Evolutionary conservation across 139 green algal species (phyloP), one percentile per base, ranked within the genome.

Genomic region (Chlorella sorokiniana): DNA sequence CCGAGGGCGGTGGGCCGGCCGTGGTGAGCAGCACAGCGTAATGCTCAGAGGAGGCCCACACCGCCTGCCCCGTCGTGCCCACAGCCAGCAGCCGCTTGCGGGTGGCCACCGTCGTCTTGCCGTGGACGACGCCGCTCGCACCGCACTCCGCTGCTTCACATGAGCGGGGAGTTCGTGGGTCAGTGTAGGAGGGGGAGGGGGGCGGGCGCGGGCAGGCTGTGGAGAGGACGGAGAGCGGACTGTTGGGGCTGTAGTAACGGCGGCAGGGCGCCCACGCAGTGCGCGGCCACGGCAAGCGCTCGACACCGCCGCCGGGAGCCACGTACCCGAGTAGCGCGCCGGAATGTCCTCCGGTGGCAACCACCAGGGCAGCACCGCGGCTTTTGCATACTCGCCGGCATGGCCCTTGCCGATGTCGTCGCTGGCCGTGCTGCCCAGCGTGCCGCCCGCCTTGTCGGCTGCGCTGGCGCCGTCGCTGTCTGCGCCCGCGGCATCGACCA

Each of bases 31-130:
- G 72, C 52, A 79, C 51, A 31, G 72, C 33, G 22, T 79, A 79
- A 35, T 63, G 37, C 72, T 79, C 72, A n/a, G 52, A 33, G 31
- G 72, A 67, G 23, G 54, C 72, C 72, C 72, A 79, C 23, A 79
- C 72, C 22, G 51, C 35, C 35, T 51, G 72, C 3, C 72, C 72
- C 2, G 72, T 27, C 16, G 23, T 35, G 22, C 2, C 68, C n/a
- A 40, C 31, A 2, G 51, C 51, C 31, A 68, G 25, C 35, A 67
- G 51, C 0, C 72, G 72, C 51, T 79, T 79, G 22, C 72, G 56
- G n/a, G 27, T 23, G 5, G 51, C 9, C 20, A 51, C 51, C 35
- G 51, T 52, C 16, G 72, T 79, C 72, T 79, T 79, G 72, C 72
- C 72, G 16, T 59, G 44, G 3, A 67, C 5, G 5, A 52, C 38